These are phyloP conservation scores for Ceratocystis albifundus DNA, from an alignment of 2,329 filamentous ascomycete genomes.

Conservation along the genomic window DNA sequence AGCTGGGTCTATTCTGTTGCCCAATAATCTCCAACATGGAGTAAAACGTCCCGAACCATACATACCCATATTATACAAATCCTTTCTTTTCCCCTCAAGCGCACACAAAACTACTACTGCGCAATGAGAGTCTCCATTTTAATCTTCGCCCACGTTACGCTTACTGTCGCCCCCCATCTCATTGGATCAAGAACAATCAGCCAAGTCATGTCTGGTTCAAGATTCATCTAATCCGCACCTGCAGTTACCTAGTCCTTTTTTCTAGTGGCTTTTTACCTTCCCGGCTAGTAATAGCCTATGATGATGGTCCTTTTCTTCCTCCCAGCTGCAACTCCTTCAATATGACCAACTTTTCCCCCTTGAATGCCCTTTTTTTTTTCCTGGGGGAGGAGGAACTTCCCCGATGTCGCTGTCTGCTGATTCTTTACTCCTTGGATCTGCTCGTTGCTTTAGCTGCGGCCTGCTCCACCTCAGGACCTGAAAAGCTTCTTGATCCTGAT, in stretches of 20 bases:
- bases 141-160: not conserved
- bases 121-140: not conserved
- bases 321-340: not conserved
- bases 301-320: not conserved
- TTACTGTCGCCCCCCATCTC: not conserved
- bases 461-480: constrained; percentile 11
- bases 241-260: not conserved
- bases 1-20: not conserved
- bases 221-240: not conserved
- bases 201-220: not conserved
- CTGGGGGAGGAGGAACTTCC: not conserved
- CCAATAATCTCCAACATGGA: constrained; percentile 5
- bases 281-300: not conserved
- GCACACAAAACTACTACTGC: not conserved
- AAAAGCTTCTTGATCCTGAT: constrained; percentile 21
- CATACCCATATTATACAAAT: not conserved
- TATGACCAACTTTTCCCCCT: not conserved
- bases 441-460: not conserved
- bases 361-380: not conserved
- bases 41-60: not conserved
- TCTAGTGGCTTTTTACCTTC: not conserved
- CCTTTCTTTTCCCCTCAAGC: not conserved
- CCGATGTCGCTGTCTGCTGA: constrained; percentile 10
- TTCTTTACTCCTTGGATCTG: not conserved
- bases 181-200: not conserved